Conservation (phyloP, 2,329 filamentous ascomycete genomes). For the Colletotrichum somersetense region DNA sequence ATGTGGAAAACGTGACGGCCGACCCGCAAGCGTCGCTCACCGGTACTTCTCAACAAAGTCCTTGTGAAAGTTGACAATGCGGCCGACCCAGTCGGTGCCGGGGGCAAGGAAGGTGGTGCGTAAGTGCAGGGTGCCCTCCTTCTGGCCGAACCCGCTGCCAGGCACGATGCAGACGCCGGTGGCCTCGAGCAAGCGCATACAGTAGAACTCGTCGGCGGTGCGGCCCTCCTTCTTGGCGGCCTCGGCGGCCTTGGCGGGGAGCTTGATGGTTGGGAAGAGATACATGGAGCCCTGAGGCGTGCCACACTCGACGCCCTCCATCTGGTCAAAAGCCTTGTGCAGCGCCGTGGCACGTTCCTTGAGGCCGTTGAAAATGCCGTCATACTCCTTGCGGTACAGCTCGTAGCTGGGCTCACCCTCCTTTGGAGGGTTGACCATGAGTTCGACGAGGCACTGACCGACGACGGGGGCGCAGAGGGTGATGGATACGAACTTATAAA, state of each 20-base stretch:
- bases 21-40: conserved; percentile 46
- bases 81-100: conserved; percentile 92
- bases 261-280: conserved; percentile 92
- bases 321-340: conserved; percentile 89
- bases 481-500: conserved; percentile 99
- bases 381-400: conserved; percentile 88
- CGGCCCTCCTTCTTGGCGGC: conserved; percentile 81
- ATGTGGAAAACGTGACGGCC: not conserved
- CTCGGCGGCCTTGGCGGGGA: conserved; percentile 81
- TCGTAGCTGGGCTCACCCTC: conserved; percentile 86
- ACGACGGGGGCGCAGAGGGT: conserved; percentile 95
- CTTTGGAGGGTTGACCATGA: conserved; percentile 96
- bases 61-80: conserved; percentile 90
- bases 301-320: conserved; percentile 96
- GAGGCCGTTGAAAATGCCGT: conserved; percentile 82
- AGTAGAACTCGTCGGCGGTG: conserved; percentile 92
- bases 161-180: conserved; percentile 96
- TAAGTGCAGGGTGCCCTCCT: conserved; percentile 91
- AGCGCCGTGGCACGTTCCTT: conserved; percentile 84
- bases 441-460: conserved; percentile 94
- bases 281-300: conserved; percentile 97
- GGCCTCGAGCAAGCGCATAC: conserved; percentile 87
- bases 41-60: conserved; percentile 89
- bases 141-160: conserved; percentile 94
- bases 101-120: conserved; percentile 96